Percentiles rank a stretch among this genome's conserved stretches.
Conservation (phyloP, 768 basidiomycete species). For the Leccinum pellstonianum region DNA sequence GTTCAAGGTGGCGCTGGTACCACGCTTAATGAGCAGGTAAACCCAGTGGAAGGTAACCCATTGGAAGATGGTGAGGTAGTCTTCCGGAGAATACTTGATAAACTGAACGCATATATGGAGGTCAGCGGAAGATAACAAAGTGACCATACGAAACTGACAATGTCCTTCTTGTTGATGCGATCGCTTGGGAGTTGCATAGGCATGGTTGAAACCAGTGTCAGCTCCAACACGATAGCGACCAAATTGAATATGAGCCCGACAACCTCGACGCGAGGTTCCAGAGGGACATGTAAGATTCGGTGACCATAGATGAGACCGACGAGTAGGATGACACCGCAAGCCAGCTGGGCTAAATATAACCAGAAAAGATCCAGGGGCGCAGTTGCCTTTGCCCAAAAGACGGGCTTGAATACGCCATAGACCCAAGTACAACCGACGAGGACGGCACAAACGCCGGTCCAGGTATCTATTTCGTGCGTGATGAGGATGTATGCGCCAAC, state of each 20-base stretch:
- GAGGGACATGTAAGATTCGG: constrained; percentile 40
- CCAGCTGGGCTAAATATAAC: constrained; percentile 52
- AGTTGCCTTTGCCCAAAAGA: constrained; percentile 52
- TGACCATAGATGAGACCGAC: constrained; percentile 56
- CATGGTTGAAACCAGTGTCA: constrained; percentile 55
- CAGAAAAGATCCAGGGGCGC: constrained; percentile 62
- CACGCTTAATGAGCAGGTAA: constrained; percentile 57
- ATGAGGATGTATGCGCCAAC: constrained; percentile 52
- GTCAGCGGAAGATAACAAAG: not conserved
- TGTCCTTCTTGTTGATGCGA: constrained; percentile 50
- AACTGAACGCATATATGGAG: constrained; percentile 16
- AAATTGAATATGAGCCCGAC: constrained; percentile 41
- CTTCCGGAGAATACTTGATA: constrained; percentile 52
- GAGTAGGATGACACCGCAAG: constrained; percentile 46
- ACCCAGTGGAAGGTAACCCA: constrained; percentile 78
- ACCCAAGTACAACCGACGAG: constrained; percentile 61
- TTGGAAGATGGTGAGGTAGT: constrained; percentile 68
- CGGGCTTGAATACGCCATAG: constrained; percentile 58
- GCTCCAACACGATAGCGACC: constrained; percentile 39
- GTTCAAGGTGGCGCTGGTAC: constrained; percentile 52
- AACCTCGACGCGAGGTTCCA: constrained; percentile 35
- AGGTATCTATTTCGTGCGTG: constrained; percentile 35
- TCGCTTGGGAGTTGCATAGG: constrained; percentile 64
- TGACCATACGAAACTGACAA: constrained; percentile 45
- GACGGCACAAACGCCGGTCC: constrained; percentile 41